These are phyloP conservation scores for Boletus semigastroideus DNA, from an alignment of 1,284 basidiomycete genomes.

Conservation along the genomic window DNA sequence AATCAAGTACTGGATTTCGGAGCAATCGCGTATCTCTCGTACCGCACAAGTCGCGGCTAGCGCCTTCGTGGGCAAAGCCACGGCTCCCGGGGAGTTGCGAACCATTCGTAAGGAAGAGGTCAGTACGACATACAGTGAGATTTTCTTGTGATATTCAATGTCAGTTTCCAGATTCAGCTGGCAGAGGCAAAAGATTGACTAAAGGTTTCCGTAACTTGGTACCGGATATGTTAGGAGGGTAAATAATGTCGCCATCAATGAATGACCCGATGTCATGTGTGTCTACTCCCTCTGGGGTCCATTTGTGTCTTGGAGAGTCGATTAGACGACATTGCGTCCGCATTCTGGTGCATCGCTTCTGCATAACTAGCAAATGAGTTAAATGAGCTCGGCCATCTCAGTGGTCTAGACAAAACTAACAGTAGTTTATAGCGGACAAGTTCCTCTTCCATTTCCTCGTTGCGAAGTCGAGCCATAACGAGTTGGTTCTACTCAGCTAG, in stretches of 20 bases:
- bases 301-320: conserved; percentile 49
- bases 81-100: conserved; percentile 62
- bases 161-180: conserved; percentile 30
- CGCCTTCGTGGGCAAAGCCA: conserved; percentile 54
- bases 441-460: conserved; percentile 89
- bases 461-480: conserved; percentile 80
- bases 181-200: conserved; percentile 19
- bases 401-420: conserved; percentile 45
- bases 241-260: neutral
- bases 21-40: conserved; percentile 45
- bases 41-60: conserved; percentile 53
- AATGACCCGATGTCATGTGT: conserved; percentile 13
- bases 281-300: conserved; percentile 39
- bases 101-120: conserved; percentile 66
- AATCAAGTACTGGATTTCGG: conserved; percentile 75
- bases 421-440: conserved; percentile 89
- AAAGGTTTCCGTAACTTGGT: conserved; percentile 1
- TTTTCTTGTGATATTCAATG: conserved; percentile 2
- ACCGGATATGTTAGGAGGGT: conserved; percentile 14
- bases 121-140: conserved; percentile 13
- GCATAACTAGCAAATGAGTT: conserved; percentile 61
- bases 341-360: conserved; percentile 83
- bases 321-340: conserved; percentile 74
- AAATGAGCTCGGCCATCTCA: neutral
- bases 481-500: conserved; percentile 70